phyloP scores from a whole-genome alignment of 768 basidiomycete species.

The Pulveroboletus sp. region DNA sequence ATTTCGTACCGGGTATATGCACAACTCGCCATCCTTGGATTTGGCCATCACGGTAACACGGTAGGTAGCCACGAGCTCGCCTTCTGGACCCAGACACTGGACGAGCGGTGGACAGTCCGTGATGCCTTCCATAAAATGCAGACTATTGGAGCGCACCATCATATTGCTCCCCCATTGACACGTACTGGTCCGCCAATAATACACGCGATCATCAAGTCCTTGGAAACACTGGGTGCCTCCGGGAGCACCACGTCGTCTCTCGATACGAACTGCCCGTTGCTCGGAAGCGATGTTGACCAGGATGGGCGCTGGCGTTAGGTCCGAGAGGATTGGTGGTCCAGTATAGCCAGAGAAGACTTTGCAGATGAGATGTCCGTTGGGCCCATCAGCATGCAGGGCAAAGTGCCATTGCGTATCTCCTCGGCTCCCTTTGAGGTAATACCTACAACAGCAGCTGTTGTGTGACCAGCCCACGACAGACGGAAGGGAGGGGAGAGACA shows the following conservation, averaged over 20 bases:
- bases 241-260: conserved; percentile 7
- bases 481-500: not conserved
- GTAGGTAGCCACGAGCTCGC: conserved; percentile 25
- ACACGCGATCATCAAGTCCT: conserved; percentile 20
- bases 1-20: conserved; percentile 13
- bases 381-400: conserved; percentile 15
- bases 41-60: conserved; percentile 17
- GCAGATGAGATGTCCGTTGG: conserved; percentile 17
- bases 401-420: conserved; percentile 17
- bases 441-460: conserved; percentile 9
- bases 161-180: conserved; percentile 18
- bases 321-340: conserved; percentile 6
- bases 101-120: not conserved
- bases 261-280: conserved; percentile 4
- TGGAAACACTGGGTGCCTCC: conserved; percentile 19
- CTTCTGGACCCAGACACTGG: conserved; percentile 18
- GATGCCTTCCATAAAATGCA: not conserved
- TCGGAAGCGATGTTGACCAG: conserved; percentile 9
- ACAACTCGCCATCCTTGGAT: conserved; percentile 26
- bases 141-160: conserved; percentile 14
- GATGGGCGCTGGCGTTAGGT: too few relatives aligned
- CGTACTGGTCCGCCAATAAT: not conserved
- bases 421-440: conserved; percentile 20
- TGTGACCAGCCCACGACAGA: not conserved
- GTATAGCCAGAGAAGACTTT: conserved; percentile 19